phyloP scores from a whole-genome alignment of 2,329 filamentous ascomycete species.

The Xenoacremonium recifei region DNA sequence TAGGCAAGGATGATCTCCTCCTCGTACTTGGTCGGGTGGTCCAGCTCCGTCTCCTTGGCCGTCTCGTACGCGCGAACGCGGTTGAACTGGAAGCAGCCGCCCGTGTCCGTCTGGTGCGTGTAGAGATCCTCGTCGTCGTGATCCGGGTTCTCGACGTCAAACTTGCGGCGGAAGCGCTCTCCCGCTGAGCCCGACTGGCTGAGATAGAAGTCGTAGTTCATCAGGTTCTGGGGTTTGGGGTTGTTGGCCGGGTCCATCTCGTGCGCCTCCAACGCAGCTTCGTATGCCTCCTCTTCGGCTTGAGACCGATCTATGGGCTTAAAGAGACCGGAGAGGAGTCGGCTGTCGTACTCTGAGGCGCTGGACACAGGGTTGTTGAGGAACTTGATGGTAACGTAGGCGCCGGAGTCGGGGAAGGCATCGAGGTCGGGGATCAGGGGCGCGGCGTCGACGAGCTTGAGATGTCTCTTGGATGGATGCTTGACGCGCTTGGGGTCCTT shows the following conservation, averaged over 20 bases:
- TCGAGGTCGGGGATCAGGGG: constrained; percentile 65
- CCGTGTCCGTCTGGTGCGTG: constrained; percentile 46
- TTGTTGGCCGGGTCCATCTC: constrained; percentile 55
- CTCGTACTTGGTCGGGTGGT: constrained; percentile 59
- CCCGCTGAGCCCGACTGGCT: constrained; percentile 47
- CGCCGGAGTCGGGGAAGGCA: constrained; percentile 67
- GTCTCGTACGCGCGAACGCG: constrained; percentile 66
- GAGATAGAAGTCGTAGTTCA: constrained; percentile 68
- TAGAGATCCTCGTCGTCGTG: constrained; percentile 55
- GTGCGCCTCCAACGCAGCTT: constrained; percentile 50
- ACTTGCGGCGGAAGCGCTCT: constrained; percentile 58
- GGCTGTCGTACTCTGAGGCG: constrained; percentile 53
- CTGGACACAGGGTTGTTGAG: constrained; percentile 60
- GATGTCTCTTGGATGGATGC: constrained; percentile 57
- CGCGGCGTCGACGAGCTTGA: constrained; percentile 58
- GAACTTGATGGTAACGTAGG: constrained; percentile 70
- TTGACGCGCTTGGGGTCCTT: constrained; percentile 53
- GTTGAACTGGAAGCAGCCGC: constrained; percentile 58
- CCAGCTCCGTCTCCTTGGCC: constrained; percentile 54
- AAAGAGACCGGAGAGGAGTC: constrained; percentile 61
- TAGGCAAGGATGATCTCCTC: constrained; percentile 62
- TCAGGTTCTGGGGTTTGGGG: constrained; percentile 55
- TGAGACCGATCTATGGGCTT: constrained; percentile 56
- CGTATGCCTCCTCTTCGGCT: constrained; percentile 52
- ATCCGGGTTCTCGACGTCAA: constrained; percentile 56